Base-by-base conservation (phyloP, 176 grass and related monocot genomes). In the Chrysopogon serrulatus region DNA sequence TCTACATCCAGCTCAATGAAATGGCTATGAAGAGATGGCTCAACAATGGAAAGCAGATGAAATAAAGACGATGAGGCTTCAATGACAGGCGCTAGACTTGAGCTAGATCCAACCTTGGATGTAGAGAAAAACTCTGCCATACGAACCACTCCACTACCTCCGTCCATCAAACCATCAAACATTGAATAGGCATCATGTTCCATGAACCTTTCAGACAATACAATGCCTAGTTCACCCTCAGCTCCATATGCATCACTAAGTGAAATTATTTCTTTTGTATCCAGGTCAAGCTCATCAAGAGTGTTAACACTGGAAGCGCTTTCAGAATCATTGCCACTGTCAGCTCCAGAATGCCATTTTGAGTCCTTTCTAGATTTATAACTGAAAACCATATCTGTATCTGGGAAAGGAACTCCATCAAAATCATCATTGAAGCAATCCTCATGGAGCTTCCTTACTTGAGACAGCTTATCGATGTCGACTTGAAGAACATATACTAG, bases 131-230 rank as follows among this genome's bases (percentile, higher is more conserved):
- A 99, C 63, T 92, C 90, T 8, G 97, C 89, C 89, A 99, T 92
- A 6, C 78, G 84, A 65, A 96, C 86, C 66, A 92, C 89, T 78
- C 89, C 89, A 0, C 81, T 65, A 41, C 76, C 91, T 65, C 93
- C 97, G 41, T 91, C 87, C 97, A 99, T 94, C 79, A 96, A 91
- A 79, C 90, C 90, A 85, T 92, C 93, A 49, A 99, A 99, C 79
- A 96, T 91, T 33, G 85, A 94, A 85, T 99, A 99, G 42, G 93
- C 93, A 92, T 99, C 97, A 89, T 99, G 97, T 79, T 99, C 97
- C 89, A 96, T 94, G 69, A 99, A 99, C 69, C 91, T 94, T 64
- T 99, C 93, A 62, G 97, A 96, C 84, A 99, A 89, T 53, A 96
- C 87, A 79, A 94, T 88, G 24, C 97, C 97, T 59, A 99, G 65